Conservation (phyloP, 352 stramenopile genomes). For the Phytopythium chamaehyphon region DNA sequence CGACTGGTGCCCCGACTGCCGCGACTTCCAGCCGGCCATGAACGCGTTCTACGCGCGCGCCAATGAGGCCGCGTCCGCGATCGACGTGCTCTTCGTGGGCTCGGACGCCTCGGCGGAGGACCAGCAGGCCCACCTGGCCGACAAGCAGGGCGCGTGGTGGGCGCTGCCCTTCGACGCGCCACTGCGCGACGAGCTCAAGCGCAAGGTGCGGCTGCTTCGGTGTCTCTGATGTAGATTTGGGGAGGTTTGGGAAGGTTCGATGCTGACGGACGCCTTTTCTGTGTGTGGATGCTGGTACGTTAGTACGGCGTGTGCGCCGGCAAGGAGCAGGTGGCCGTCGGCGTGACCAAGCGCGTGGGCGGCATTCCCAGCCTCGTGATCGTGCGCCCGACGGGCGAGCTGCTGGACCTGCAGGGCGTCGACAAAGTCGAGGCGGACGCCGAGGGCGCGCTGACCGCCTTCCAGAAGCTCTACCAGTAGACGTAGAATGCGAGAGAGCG, state of each 20-base stretch:
- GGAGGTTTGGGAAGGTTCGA: no score
- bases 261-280: not conserved
- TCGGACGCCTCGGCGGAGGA: conserved; percentile 59
- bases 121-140: conserved; percentile 54
- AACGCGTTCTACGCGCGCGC: conserved; percentile 68
- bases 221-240: not conserved
- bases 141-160: conserved; percentile 79
- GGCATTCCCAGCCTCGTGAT: conserved; percentile 77
- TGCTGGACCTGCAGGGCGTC: conserved; percentile 65
- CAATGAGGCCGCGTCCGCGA: conserved; percentile 18
- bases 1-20: conserved; percentile 84
- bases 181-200: conserved; percentile 68
- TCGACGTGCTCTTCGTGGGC: conserved; percentile 80
- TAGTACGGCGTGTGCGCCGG: conserved; percentile 69
- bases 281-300: not conserved
- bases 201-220: conserved; percentile 38
- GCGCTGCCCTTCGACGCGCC: conserved; percentile 64
- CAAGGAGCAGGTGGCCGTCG: conserved; percentile 53
- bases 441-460: conserved; percentile 35
- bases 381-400: conserved; percentile 48
- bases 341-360: conserved; percentile 52
- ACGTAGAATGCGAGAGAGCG: not conserved
- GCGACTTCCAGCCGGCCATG: conserved; percentile 67
- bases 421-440: conserved; percentile 58
- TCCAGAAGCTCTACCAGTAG: conserved; percentile 17